phyloP scores from a whole-genome alignment of 768 basidiomycete genomes.

The Lentinula sp. region DNA sequence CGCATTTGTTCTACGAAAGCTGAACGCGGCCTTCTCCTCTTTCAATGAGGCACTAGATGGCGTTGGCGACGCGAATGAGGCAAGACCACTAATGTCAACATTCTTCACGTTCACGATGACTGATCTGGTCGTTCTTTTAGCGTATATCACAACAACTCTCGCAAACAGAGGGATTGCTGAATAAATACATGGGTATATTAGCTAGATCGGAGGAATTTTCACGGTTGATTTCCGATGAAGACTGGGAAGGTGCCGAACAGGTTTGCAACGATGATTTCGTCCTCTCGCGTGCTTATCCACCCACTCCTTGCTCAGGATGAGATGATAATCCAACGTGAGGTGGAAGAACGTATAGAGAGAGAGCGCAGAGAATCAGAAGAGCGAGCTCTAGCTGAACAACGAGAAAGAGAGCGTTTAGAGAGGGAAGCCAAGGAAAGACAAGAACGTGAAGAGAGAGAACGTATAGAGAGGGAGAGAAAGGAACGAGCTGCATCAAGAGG shows the following conservation, averaged over 20 bases:
- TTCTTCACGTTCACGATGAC: neutral
- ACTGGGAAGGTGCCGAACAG: constrained; percentile 69
- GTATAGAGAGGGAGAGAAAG: constrained; percentile 38
- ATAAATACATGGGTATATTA: constrained; percentile 68
- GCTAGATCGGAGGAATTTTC: constrained; percentile 65
- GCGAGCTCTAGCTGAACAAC: constrained; percentile 27
- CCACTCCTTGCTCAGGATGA: constrained; percentile 46
- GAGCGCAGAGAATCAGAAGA: constrained; percentile 41
- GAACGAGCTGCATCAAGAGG: constrained; percentile 38
- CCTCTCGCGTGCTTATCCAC: neutral
- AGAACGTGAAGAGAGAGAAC: constrained; percentile 34
- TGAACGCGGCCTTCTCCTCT: constrained; percentile 62
- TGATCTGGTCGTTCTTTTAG: constrained; percentile 24
- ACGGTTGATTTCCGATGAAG: constrained; percentile 67
- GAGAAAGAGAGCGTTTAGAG: constrained; percentile 42
- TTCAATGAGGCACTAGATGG: constrained; percentile 65
- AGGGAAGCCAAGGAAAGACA: constrained; percentile 41
- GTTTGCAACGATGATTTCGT: constrained; percentile 32
- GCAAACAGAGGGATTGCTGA: constrained; percentile 67
- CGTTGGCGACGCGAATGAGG: constrained; percentile 66
- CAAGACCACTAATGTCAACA: constrained; percentile 22
- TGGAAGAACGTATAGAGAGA: constrained; percentile 33
- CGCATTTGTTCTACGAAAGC: constrained; percentile 62
- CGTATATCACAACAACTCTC: constrained; percentile 60
- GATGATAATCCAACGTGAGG: constrained; percentile 41